A percentile compares a stretch with the other conserved stretches of the same genome.
phyloP scores from a whole-genome alignment of 2,329 filamentous ascomycete genomes.

The Ophiosphaerella korrae region DNA sequence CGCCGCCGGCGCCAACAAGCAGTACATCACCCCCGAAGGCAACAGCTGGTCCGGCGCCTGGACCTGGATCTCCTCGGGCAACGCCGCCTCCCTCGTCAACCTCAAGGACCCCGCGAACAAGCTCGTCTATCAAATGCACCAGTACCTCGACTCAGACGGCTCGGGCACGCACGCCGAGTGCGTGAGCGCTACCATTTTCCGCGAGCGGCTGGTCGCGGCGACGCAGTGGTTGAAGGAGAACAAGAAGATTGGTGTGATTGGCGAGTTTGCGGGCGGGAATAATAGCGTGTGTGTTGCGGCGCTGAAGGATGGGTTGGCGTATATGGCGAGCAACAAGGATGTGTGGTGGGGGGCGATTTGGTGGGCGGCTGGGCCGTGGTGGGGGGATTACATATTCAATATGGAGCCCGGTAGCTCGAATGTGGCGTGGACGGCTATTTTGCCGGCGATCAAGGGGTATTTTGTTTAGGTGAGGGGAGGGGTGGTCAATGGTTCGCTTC shows the following conservation, averaged over 20 bases:
- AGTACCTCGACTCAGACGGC: conserved; percentile 64
- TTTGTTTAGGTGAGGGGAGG: conserved; percentile 21
- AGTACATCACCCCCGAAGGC: conserved; percentile 66
- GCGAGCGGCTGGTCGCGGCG: conserved; percentile 56
- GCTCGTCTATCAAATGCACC: conserved; percentile 66
- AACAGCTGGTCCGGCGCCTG: conserved; percentile 55
- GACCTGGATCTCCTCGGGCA: conserved; percentile 58
- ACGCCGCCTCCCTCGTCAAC: conserved; percentile 51
- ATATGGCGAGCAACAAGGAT: conserved; percentile 56
- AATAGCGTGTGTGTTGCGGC: conserved; percentile 58
- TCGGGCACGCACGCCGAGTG: conserved; percentile 59
- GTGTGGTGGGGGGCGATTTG: conserved; percentile 60
- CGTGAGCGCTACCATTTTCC: conserved; percentile 59
- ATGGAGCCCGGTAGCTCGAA: conserved; percentile 56
- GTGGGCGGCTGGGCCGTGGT: conserved; percentile 63
- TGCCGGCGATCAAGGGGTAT: conserved; percentile 45
- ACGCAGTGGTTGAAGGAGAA: conserved; percentile 61
- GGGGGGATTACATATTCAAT: conserved; percentile 55
- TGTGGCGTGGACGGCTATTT: conserved; percentile 45
- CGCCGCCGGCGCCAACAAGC: conserved; percentile 51
- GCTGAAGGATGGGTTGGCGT: conserved; percentile 56
- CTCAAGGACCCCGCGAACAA: conserved; percentile 60
- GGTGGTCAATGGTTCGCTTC: no score
- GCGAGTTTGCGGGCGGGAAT: conserved; percentile 60
- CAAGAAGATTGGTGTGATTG: conserved; percentile 58